phyloP scores from a whole-genome alignment of 2,329 filamentous ascomycete genomes.

The Hypoxylon sp. region DNA sequence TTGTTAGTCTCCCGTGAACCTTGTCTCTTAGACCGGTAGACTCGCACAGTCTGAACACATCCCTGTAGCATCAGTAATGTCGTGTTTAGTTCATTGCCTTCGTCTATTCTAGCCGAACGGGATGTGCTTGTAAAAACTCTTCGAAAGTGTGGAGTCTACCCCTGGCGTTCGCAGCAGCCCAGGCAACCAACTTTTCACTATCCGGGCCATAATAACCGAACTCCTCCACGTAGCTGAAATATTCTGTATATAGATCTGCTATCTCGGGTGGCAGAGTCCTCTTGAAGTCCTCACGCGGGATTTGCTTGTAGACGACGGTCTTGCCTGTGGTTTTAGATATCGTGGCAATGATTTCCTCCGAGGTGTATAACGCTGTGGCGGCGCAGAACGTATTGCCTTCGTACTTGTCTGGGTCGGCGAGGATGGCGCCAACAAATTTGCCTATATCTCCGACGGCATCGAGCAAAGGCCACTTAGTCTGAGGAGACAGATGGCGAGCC shows the following conservation, averaged over 20 bases:
- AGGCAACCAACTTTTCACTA: conserved; percentile 23
- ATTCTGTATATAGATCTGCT: conserved; percentile 28
- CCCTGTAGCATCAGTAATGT: neutral
- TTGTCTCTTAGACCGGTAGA: neutral
- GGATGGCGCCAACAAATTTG: conserved; percentile 59
- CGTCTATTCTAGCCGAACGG: conserved; percentile 24
- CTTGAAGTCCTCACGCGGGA: conserved; percentile 34
- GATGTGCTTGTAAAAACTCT: conserved; percentile 34
- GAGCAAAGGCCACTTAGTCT: conserved; percentile 60
- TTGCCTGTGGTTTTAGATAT: conserved; percentile 60
- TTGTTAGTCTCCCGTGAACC: neutral
- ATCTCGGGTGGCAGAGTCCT: conserved; percentile 4
- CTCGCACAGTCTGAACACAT: neutral
- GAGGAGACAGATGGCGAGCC: conserved; percentile 48
- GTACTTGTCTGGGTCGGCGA: conserved; percentile 60
- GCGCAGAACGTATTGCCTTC: conserved; percentile 62
- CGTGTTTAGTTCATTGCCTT: neutral
- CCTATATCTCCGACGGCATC: conserved; percentile 63
- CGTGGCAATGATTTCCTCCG: conserved; percentile 58
- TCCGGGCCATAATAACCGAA: conserved; percentile 36
- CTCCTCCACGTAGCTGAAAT: conserved; percentile 18
- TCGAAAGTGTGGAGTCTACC: conserved; percentile 38
- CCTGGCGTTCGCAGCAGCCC: conserved; percentile 32
- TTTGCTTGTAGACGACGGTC: conserved; percentile 44
- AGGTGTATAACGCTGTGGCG: conserved; percentile 58